A percentile compares a stretch with the other conserved stretches of the same genome.
Conservation (phyloP, 768 basidiomycete species). For the Pholiota conissans region DNA sequence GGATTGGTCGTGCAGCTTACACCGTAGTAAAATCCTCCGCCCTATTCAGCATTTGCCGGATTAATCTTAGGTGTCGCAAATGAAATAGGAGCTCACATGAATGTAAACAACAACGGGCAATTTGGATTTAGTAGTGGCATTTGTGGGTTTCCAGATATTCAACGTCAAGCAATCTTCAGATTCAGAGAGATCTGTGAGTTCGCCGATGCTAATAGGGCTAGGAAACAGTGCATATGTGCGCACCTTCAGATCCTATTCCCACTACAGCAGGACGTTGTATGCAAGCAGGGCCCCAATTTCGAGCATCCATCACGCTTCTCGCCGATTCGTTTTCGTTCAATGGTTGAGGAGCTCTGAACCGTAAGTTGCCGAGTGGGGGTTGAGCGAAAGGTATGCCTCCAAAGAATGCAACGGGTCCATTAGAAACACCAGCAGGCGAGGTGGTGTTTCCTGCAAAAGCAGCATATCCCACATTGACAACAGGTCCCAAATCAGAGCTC, state of each 20-base stretch:
- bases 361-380: conserved; percentile 45
- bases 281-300: conserved; percentile 45
- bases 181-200: too few relatives aligned
- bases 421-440: conserved; percentile 31
- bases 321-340: conserved; percentile 31
- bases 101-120: conserved; percentile 34
- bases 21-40: conserved; percentile 39
- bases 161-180: conserved; percentile 54
- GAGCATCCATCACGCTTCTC: conserved; percentile 35
- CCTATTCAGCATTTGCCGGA: conserved; percentile 20
- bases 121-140: conserved; percentile 20
- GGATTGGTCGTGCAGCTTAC: conserved; percentile 15
- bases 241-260: conserved; percentile 46
- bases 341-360: conserved; percentile 43
- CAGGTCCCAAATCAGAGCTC: conserved; percentile 28
- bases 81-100: conserved; percentile 29
- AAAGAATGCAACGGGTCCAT: conserved; percentile 33
- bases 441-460: conserved; percentile 41
- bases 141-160: conserved; percentile 54
- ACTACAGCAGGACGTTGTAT: conserved; percentile 46
- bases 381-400: conserved; percentile 53
- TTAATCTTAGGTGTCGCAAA: not conserved
- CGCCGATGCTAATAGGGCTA: conserved; percentile 22
- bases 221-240: not conserved
- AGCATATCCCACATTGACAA: conserved; percentile 41